phyloP scores from a whole-genome alignment of 768 basidiomycete species.

The Calvatia gigantea region DNA sequence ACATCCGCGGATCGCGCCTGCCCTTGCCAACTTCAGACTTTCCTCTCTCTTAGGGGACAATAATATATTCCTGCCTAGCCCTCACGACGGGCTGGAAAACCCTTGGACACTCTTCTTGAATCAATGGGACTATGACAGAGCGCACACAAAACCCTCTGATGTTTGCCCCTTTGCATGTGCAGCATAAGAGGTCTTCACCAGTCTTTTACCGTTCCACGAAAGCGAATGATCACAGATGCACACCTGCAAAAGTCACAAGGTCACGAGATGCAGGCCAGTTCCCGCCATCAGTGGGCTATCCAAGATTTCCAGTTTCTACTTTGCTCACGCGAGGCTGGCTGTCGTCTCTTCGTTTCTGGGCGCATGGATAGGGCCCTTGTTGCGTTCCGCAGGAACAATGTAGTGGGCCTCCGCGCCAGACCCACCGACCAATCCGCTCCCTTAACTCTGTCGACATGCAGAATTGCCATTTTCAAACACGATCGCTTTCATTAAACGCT shows the following conservation, averaged over 20 bases:
- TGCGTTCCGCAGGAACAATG: constrained; percentile 32
- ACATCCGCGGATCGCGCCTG: no score
- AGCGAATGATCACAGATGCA: constrained; percentile 14
- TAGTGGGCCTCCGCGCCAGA: constrained; percentile 25
- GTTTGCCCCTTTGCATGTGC: no score
- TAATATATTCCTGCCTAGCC: no score
- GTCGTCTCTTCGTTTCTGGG: constrained; percentile 23
- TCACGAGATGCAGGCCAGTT: not conserved
- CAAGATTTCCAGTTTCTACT: constrained; percentile 7
- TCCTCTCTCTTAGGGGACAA: no score
- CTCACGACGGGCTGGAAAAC: no score
- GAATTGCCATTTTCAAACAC: not conserved
- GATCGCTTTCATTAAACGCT: not conserved
- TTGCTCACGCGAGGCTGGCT: constrained; percentile 11
- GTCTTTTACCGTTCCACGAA: no score
- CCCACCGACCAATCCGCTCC: constrained; percentile 5
- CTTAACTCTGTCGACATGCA: constrained; percentile 3
- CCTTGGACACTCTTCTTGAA: no score
- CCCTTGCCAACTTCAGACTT: no score
- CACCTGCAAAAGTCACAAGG: constrained; percentile 9
- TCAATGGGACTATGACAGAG: no score
- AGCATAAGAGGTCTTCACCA: no score
- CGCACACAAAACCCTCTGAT: no score
- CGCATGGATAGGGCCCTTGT: constrained; percentile 42
- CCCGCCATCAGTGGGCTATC: not conserved